Evolutionary conservation across 495 filamentous ascomycete species (phyloP), one percentile per base, ranked within the genome.

Genomic region (Penicilliopsis zonata): DNA sequence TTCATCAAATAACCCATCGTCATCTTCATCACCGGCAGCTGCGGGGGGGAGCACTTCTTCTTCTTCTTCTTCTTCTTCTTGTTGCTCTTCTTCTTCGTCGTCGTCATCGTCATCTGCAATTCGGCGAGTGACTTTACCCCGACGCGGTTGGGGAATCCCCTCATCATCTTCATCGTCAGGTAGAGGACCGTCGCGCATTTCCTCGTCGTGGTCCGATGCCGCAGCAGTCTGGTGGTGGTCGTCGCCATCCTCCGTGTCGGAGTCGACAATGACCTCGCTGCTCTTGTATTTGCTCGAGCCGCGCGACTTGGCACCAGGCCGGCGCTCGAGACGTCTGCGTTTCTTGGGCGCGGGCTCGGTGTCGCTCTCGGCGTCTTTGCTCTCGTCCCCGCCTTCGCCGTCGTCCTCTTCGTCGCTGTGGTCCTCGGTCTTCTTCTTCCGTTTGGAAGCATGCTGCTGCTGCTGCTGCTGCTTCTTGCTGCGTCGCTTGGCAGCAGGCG

Each of bases 191-290:
- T 35, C 33, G 9, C 37, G 37, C 40, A 46, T 48, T 13, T 39
- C 45, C 5, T 55, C 55, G n/a, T 55, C 50, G 5, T 52, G 47
- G 14, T 28, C 49, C 17, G 47, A 48, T 8, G 49, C 19, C 9
- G 59, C 37, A 3, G 44, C 40, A 5, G 45, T 48, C 18, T 19
- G 46, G 26, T 30, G 39, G 1, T 20, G 42, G 12, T 48, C 57
- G 7, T 61, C 25, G n/a, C 26, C 71, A 18, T 67, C 71, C 25
- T 74, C 70, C 9, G 67, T 65, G 34, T 80, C 78, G 34, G 76
- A 81, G 32, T 86, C 81, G 21, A 82, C 78, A 17, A 93, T 76
- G 35, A 81, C 69, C 52, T 92, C 85, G 22, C 63, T 76, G 33
- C 75, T 81, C 67, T 92, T 93, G 55, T 70, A 90, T 46, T 87